Evolutionary conservation across 805 yeast genomes (phyloP), one percentile per base, ranked within the genome.

Genomic region (Starmerella geochares): DNA sequence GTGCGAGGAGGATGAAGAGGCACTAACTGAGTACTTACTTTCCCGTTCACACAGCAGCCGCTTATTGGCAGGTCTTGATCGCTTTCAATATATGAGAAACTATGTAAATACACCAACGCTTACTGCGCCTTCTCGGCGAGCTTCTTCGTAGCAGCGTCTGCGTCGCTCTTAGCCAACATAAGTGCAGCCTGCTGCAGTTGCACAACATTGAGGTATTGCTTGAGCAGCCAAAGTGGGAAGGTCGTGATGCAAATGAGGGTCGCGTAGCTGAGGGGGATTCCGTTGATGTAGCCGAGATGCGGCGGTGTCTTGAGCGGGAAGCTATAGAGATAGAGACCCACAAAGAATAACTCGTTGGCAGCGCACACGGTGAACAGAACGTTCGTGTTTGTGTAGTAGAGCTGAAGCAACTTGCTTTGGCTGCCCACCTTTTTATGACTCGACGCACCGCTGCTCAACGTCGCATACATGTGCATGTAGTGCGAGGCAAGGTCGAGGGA

Each of bases 401-500:
- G 73, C 58, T 81, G 78, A 63, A 92, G 73, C 50, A 92, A 72
- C 72, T 79, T 75, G 54, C 83, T 80, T 57, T 80, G 79, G 60
- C 79, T 74, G 49, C 78, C 82, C 49, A 94, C 83, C 54, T 77
- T 76, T 71, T 92, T 92, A 69, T 92, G 99, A 38, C 88, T 79
- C 9, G 76, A 65, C 3, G 83, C 79, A 17, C 97, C 97, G 33
- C 79, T 71, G 47, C 80, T 75, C 59, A 88, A 71, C 69, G 86
- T 83, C 37, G 97, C 95, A 66, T 88, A 88, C 98, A 92, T 92
- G 70, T 92, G 98, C 84, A 92, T 85, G 70, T 92, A 92, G 65
- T 92, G 99, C 47, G 94, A 83, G 2, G 96, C 87, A 60, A 92
- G 74, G 62, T 71, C 74, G 59, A 92, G 71, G 10, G 94, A 83